Percentiles rank a stretch among this genome's conserved stretches.
Conservation (phyloP, 164 flowering plant genomes). For the Stephania japonica region DNA sequence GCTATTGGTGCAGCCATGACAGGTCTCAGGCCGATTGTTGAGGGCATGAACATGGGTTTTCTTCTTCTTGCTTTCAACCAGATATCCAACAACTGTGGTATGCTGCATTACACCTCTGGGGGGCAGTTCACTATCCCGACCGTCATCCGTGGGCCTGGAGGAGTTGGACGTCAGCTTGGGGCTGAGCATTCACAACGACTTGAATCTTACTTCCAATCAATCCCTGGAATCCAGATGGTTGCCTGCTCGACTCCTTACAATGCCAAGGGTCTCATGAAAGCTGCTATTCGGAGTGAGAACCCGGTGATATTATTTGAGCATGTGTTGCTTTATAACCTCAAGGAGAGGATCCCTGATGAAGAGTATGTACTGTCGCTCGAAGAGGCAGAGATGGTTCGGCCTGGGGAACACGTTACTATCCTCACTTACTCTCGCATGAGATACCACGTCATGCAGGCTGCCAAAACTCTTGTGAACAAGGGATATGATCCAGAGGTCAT, state of each 20-base stretch:
- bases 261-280: constrained; percentile 93
- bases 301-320: constrained; percentile 90
- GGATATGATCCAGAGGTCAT: constrained; percentile 86
- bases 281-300: constrained; percentile 86
- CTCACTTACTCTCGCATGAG: constrained; percentile 89
- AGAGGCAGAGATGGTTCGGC: constrained; percentile 95
- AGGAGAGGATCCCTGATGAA: constrained; percentile 86
- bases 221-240: constrained; percentile 91
- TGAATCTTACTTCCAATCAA: constrained; percentile 85
- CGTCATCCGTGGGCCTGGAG: constrained; percentile 26
- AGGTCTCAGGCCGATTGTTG: constrained; percentile 74
- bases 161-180: constrained; percentile 75
- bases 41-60: constrained; percentile 97
- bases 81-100: constrained; percentile 90
- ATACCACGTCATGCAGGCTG: constrained; percentile 93
- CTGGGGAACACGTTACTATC: constrained; percentile 81
- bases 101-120: constrained; percentile 94
- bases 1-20: constrained; percentile 96
- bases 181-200: constrained; percentile 91
- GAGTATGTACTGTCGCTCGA: constrained; percentile 67
- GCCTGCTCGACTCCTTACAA: constrained; percentile 94
- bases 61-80: constrained; percentile 82
- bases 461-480: constrained; percentile 79
- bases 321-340: constrained; percentile 78
- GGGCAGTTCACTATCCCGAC: constrained; percentile 83